phyloP scores from a whole-genome alignment of 2,329 filamentous ascomycete genomes.

The Verticillium dahliae region DNA sequence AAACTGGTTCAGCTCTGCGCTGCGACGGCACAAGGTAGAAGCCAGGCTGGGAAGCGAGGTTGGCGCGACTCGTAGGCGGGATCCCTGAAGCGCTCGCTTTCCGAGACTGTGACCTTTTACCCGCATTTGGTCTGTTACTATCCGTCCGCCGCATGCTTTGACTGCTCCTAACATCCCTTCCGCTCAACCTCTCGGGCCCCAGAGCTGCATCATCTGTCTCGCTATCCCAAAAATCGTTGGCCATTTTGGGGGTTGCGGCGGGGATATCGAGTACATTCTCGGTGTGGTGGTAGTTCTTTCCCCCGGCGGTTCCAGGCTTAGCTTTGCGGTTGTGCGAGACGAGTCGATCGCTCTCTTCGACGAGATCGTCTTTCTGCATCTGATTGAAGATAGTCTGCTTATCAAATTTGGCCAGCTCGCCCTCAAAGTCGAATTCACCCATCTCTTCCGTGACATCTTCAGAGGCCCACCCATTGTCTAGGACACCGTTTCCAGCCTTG shows the following conservation, averaged over 20 bases:
- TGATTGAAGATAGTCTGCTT: slow-evolving; percentile 88
- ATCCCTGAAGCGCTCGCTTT: slow-evolving; percentile 43
- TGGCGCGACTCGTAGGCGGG: slow-evolving; percentile 39
- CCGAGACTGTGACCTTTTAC: slow-evolving; percentile 47
- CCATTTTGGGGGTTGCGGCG: slow-evolving; percentile 27
- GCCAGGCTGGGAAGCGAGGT: slow-evolving; percentile 36
- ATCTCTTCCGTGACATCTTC: slow-evolving; percentile 94
- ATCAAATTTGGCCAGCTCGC: slow-evolving; percentile 88
- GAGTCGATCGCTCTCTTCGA: slow-evolving; percentile 84
- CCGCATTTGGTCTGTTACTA: slow-evolving; percentile 38
- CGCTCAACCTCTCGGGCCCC: slow-evolving; percentile 38
- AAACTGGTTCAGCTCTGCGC: slow-evolving; percentile 55
- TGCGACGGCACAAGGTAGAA: slow-evolving; percentile 50
- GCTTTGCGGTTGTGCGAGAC: slow-evolving; percentile 77
- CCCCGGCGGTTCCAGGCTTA: slow-evolving; percentile 69
- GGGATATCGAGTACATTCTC: slow-evolving; percentile 80
- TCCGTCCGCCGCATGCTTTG: slow-evolving; percentile 44
- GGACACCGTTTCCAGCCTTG: slow-evolving; percentile 28
- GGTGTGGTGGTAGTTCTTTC: slow-evolving; percentile 85
- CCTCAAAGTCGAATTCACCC: slow-evolving; percentile 90
- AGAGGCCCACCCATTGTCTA: slow-evolving; percentile 84
- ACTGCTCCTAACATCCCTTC: slow-evolving; percentile 43
- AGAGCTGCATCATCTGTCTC: slow-evolving; percentile 59
- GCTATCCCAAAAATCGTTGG: slow-evolving; percentile 63
- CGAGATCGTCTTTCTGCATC: slow-evolving; percentile 79